Evolutionary conservation across 768 basidiomycete species (phyloP).

Genomic region (Pisolithus marmoratus): DNA sequence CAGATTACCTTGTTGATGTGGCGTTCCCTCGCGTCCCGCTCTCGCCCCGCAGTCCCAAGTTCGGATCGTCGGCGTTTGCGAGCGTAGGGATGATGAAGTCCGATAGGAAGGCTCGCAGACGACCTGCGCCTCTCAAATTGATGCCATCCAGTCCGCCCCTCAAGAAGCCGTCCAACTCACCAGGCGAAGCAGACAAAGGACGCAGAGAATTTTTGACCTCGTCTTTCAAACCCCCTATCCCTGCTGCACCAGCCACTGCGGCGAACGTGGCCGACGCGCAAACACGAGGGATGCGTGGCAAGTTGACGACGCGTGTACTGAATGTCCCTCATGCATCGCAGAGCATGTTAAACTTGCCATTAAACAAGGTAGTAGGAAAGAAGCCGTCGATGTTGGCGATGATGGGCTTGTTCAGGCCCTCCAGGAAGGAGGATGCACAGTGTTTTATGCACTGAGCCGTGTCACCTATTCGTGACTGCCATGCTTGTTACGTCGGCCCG

Average conservation of each 20-base stretch:
- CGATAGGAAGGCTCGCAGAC: conserved; percentile 30
- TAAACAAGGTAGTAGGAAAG: conserved; percentile 15
- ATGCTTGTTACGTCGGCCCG: no score
- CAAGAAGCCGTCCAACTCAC: conserved; percentile 32
- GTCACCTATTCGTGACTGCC: background rate
- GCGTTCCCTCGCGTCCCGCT: conserved; percentile 18
- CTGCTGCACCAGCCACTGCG: conserved; percentile 5
- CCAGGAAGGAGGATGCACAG: conserved; percentile 13
- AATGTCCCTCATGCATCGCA: conserved; percentile 5
- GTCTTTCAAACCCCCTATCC: conserved; percentile 36
- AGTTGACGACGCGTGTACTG: conserved; percentile 2
- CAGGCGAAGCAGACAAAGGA: conserved; percentile 29
- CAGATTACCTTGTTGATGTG: conserved; percentile 29
- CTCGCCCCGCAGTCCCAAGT: conserved; percentile 12
- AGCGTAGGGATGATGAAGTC: conserved; percentile 4
- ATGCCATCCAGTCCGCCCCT: conserved; percentile 24
- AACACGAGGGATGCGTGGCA: background rate
- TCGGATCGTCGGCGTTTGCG: conserved; percentile 6
- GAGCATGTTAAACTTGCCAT: conserved; percentile 6
- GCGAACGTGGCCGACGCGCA: background rate
- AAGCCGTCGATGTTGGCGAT: conserved; percentile 21
- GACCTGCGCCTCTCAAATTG: conserved; percentile 40
- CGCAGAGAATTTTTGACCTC: conserved; percentile 38
- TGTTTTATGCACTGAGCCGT: conserved; percentile 1
- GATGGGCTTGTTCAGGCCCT: conserved; percentile 28